Percentiles rank a stretch among this genome's conserved stretches.
Evolutionary conservation across 2,329 filamentous ascomycete species (phyloP).

Genomic region (Dryadomyces quercivorus): DNA sequence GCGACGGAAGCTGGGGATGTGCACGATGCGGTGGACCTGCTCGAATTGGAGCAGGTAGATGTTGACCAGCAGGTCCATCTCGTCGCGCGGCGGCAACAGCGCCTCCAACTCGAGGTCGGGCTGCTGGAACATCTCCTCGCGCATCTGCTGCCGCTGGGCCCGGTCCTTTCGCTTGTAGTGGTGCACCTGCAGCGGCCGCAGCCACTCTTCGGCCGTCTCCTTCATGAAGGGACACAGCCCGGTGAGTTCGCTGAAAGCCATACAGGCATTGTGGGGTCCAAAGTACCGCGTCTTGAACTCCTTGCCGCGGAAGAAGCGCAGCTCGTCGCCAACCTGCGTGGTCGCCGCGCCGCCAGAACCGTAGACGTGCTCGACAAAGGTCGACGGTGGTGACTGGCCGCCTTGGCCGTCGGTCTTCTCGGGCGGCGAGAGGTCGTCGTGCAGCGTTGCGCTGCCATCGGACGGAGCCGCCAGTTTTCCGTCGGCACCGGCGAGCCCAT

Average conservation of each 20-base stretch:
- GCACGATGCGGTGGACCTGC: constrained; percentile 35
- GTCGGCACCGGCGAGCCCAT: not conserved
- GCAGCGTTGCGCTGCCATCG: constrained; percentile 14
- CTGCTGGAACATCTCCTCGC: constrained; percentile 35
- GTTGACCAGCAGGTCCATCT: constrained; percentile 20
- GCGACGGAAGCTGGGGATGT: constrained; percentile 43
- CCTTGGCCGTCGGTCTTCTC: constrained; percentile 12
- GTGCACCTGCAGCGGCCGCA: constrained; percentile 44
- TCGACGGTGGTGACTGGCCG: constrained; percentile 11
- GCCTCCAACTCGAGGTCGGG: constrained; percentile 37
- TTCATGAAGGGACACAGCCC: constrained; percentile 49
- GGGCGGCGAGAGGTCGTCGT: constrained; percentile 12
- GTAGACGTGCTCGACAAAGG: constrained; percentile 19
- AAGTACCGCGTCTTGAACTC: constrained; percentile 49
- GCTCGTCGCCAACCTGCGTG: constrained; percentile 26
- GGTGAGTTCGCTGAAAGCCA: constrained; percentile 45
- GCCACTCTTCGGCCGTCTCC: constrained; percentile 49
- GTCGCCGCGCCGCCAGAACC: constrained; percentile 26
- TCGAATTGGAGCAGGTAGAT: constrained; percentile 26
- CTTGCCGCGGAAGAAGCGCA: constrained; percentile 45
- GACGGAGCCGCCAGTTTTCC: constrained; percentile 10
- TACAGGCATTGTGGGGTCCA: constrained; percentile 47
- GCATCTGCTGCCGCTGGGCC: constrained; percentile 37
- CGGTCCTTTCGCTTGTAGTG: constrained; percentile 43
- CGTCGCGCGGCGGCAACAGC: constrained; percentile 24